Conservation (phyloP, 441 rosid species). For the Aquilaria agallochum region DNA sequence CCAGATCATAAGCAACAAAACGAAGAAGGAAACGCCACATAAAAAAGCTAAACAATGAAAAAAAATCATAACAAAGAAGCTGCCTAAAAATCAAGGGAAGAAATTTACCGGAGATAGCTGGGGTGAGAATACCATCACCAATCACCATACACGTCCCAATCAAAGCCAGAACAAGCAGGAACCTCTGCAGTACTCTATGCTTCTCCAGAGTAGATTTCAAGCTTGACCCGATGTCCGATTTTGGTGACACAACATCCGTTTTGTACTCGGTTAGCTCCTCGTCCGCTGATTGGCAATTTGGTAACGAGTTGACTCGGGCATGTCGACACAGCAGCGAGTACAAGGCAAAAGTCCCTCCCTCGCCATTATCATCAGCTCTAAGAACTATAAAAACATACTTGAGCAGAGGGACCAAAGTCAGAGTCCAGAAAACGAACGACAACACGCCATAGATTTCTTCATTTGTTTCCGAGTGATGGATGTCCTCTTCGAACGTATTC, state of each 20-base stretch:
- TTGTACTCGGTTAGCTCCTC: slow-evolving; percentile 75
- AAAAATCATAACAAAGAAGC: slow-evolving; percentile 2
- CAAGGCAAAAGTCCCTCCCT: slow-evolving; percentile 97
- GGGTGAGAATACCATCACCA: slow-evolving; percentile 78
- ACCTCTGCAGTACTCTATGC: slow-evolving; percentile 45
- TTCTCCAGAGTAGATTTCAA: slow-evolving; percentile 64
- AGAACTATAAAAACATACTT: slow-evolving; percentile 90
- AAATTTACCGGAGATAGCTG: slow-evolving; percentile 58
- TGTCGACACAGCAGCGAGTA: slow-evolving; percentile 89
- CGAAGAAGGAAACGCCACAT: slow-evolving; percentile 2
- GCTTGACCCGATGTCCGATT: slow-evolving; percentile 33
- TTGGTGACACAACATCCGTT: slow-evolving; percentile 35
- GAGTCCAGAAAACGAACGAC: slow-evolving; percentile 93
- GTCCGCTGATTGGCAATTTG: slow-evolving; percentile 87
- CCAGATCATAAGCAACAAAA: slow-evolving; percentile 15
- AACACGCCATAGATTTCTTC: slow-evolving; percentile 95
- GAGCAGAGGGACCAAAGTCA: slow-evolving; percentile 83
- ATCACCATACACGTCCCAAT: slow-evolving; percentile 83
- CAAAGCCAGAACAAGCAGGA: slow-evolving; percentile 60
- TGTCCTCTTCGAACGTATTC: slow-evolving; percentile 87
- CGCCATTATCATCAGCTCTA: slow-evolving; percentile 94
- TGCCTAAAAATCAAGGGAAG: background rate
- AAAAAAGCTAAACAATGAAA: background rate
- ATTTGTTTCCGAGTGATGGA: slow-evolving; percentile 77
- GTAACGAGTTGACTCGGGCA: slow-evolving; percentile 84